Evolutionary conservation across 441 rosid genomes (phyloP).

Genomic region (Gossypium davidsonii): DNA sequence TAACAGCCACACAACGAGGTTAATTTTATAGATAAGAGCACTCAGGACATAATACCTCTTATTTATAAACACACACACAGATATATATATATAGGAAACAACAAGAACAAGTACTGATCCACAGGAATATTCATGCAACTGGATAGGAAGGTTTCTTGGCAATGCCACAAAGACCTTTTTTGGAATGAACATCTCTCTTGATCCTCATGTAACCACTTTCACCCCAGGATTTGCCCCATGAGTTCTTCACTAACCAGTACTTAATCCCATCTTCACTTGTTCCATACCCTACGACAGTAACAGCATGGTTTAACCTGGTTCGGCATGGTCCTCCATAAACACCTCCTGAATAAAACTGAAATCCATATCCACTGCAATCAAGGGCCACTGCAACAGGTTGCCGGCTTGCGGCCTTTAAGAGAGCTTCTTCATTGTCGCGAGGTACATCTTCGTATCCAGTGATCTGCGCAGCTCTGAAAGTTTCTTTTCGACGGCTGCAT

Average conservation of each 20-base stretch:
- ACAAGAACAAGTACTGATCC: too few relatives aligned
- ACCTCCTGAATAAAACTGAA: constrained; percentile 29
- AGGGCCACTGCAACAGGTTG: constrained; percentile 41
- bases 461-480: constrained; percentile 16
- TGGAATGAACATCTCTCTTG: constrained; percentile 27
- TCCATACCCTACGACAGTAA: constrained; percentile 35
- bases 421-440: constrained; percentile 24
- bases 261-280: constrained; percentile 27
- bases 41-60: too few relatives aligned
- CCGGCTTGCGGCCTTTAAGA: constrained; percentile 28
- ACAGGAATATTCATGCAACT: not conserved
- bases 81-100: too few relatives aligned
- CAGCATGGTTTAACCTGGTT: constrained; percentile 31
- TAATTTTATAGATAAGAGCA: too few relatives aligned
- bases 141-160: constrained; percentile 38
- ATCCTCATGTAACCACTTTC: constrained; percentile 40
- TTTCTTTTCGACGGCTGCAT: constrained; percentile 5
- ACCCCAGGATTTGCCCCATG: constrained; percentile 38
- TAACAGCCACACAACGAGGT: too few relatives aligned
- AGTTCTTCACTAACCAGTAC: constrained; percentile 42
- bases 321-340: constrained; percentile 27
- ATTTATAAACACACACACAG: too few relatives aligned
- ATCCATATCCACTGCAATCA: constrained; percentile 20
- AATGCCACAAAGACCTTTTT: constrained; percentile 37
- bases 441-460: constrained; percentile 35